Evolutionary conservation across 108 stramenopile genomes (phyloP).

Genomic region (Mayamaea pseudoterrestris): DNA sequence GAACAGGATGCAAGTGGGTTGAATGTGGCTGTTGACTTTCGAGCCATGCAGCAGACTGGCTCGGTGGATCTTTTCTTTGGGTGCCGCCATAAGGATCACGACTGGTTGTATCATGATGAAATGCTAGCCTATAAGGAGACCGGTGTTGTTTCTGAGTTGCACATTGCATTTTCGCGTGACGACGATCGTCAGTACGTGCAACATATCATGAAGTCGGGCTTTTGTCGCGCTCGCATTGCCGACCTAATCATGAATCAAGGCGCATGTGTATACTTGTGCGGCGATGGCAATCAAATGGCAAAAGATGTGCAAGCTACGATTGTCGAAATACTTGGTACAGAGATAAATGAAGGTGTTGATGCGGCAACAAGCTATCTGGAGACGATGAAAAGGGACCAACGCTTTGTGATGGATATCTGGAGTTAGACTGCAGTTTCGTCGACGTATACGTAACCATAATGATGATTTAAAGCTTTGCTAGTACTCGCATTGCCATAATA

Average conservation of each 20-base stretch:
- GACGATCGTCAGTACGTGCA: constrained; percentile 73
- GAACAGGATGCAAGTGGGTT: constrained; percentile 35
- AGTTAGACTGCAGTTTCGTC: too few relatives aligned
- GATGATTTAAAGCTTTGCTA: too few relatives aligned
- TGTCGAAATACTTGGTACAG: constrained; percentile 27
- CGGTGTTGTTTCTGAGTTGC: constrained; percentile 61
- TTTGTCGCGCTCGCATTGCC: constrained; percentile 23
- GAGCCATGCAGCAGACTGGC: constrained; percentile 30
- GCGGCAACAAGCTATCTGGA: constrained; percentile 41
- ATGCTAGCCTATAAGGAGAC: constrained; percentile 41
- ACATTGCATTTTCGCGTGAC: constrained; percentile 88
- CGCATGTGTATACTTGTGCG: constrained; percentile 80
- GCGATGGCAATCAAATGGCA: constrained; percentile 89
- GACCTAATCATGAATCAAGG: constrained; percentile 41
- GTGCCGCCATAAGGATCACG: constrained; percentile 79
- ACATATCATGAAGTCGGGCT: constrained; percentile 37
- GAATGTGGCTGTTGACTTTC: constrained; percentile 46
- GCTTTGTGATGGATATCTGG: constrained; percentile 83
- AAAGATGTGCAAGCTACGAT: constrained; percentile 80
- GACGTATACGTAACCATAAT: too few relatives aligned
- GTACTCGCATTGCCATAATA: too few relatives aligned
- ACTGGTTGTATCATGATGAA: constrained; percentile 87
- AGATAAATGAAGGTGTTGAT: constrained; percentile 10
- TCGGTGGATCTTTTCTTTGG: constrained; percentile 90
- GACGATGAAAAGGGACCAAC: constrained; percentile 58